A percentile compares a stretch with the other conserved stretches of the same genome.
Evolutionary conservation across 2,329 filamentous ascomycete species (phyloP).

Genomic region (Pezicula carpinea): DNA sequence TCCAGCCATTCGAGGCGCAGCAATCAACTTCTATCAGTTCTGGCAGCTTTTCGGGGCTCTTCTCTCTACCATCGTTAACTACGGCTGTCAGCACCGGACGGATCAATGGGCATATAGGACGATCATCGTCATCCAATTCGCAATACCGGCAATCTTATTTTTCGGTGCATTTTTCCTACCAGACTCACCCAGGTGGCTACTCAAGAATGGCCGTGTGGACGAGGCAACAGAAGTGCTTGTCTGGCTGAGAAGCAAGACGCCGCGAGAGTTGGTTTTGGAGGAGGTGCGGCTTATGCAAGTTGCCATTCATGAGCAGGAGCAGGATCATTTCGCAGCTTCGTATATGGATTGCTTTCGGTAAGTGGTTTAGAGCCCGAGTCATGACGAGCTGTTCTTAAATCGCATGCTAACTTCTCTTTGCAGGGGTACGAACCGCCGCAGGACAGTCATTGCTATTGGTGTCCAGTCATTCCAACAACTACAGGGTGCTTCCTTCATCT

Average conservation of each 20-base stretch:
- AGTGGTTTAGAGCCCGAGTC: no score
- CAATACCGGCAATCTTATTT: slow-evolving; percentile 34
- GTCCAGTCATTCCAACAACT: slow-evolving; percentile 15
- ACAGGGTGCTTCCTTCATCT: slow-evolving; percentile 16
- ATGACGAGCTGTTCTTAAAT: background rate
- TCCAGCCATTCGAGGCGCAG: slow-evolving; percentile 1
- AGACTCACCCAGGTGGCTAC: slow-evolving; percentile 63
- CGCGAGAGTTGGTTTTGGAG: background rate
- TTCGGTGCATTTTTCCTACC: slow-evolving; percentile 51
- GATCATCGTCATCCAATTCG: slow-evolving; percentile 14
- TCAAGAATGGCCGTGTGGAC: slow-evolving; percentile 60
- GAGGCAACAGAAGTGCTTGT: slow-evolving; percentile 45
- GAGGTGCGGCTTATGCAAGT: slow-evolving; percentile 1
- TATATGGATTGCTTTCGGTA: slow-evolving; percentile 8
- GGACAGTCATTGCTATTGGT: slow-evolving; percentile 6
- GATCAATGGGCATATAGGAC: slow-evolving; percentile 16
- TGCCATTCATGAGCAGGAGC: background rate
- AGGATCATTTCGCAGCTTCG: background rate
- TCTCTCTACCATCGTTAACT: slow-evolving; percentile 11
- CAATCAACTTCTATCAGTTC: slow-evolving; percentile 19
- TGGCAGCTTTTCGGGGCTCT: slow-evolving; percentile 11
- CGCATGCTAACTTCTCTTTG: background rate
- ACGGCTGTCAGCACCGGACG: slow-evolving; percentile 7
- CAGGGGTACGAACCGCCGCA: slow-evolving; percentile 4
- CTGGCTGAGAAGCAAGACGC: slow-evolving; percentile 2